Evolutionary conservation across 352 stramenopile genomes (phyloP).

Genomic region (Lagenidium giganteum): DNA sequence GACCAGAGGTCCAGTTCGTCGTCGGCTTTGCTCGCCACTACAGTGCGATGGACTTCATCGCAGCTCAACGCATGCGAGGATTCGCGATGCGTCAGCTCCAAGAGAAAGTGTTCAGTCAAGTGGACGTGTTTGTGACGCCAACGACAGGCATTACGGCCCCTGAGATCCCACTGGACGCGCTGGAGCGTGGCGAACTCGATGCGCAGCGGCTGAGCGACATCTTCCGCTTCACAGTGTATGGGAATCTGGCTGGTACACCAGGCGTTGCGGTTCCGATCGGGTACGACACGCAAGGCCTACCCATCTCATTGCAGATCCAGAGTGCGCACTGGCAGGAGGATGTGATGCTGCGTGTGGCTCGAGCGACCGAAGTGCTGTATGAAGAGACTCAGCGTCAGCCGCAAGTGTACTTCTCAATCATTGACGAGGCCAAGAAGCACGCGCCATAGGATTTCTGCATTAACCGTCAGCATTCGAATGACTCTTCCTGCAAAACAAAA

Average conservation of each 20-base stretch:
- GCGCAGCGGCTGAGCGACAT: slow-evolving; percentile 37
- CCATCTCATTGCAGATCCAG: slow-evolving; percentile 69
- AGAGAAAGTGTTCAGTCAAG: slow-evolving; percentile 58
- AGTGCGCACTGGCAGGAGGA: slow-evolving; percentile 65
- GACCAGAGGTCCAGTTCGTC: slow-evolving; percentile 60
- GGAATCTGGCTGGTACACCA: slow-evolving; percentile 79
- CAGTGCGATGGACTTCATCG: slow-evolving; percentile 72
- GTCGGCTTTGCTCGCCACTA: slow-evolving; percentile 54
- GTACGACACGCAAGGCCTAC: slow-evolving; percentile 41
- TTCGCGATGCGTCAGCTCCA: slow-evolving; percentile 66
- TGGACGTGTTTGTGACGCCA: slow-evolving; percentile 83
- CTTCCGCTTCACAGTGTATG: slow-evolving; percentile 73
- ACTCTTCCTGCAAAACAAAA: too few species aligned
- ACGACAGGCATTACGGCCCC: slow-evolving; percentile 64
- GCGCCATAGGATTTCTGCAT: too few species aligned
- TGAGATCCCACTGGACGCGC: slow-evolving; percentile 34
- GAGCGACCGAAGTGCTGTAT: slow-evolving; percentile 34
- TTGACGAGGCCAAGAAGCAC: slow-evolving; percentile 28
- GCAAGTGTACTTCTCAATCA: slow-evolving; percentile 48
- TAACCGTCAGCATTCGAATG: too few species aligned
- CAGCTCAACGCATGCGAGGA: slow-evolving; percentile 70
- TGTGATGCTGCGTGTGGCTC: slow-evolving; percentile 47
- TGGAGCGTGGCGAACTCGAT: slow-evolving; percentile 39
- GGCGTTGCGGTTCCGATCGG: slow-evolving; percentile 62
- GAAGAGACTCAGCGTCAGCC: slow-evolving; percentile 30